These are phyloP conservation scores for Rhizopogon roseolus DNA, from an alignment of 768 basidiomycete genomes.

Conservation along the genomic window DNA sequence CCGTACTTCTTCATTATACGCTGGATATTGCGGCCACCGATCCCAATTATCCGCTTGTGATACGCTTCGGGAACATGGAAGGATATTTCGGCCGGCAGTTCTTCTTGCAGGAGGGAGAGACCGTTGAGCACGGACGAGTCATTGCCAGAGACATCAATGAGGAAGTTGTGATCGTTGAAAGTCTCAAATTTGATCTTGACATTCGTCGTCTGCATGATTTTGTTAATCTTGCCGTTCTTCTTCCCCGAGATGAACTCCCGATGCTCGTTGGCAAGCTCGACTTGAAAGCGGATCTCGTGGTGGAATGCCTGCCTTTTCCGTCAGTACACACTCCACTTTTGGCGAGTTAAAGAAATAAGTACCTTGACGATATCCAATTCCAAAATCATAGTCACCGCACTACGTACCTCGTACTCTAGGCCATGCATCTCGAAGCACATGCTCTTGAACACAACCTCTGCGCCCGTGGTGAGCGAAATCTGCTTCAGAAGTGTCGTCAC, in stretches of 20 bases:
- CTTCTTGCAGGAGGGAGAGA: slow-evolving; percentile 87
- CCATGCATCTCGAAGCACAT: slow-evolving; percentile 99
- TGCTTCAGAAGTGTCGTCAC: slow-evolving; percentile 83
- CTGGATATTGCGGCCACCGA: slow-evolving; percentile 96
- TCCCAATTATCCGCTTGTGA: slow-evolving; percentile 98
- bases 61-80: slow-evolving; percentile 98
- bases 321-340: background rate
- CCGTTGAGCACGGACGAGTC: slow-evolving; percentile 85
- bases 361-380: slow-evolving; percentile 93
- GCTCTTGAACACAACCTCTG: slow-evolving; percentile 94
- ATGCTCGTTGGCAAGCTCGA: slow-evolving; percentile 96
- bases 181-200: slow-evolving; percentile 99
- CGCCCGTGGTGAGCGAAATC: slow-evolving; percentile 81
- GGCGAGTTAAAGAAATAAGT: slow-evolving; percentile 7
- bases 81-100: slow-evolving; percentile 96
- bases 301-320: slow-evolving; percentile 67
- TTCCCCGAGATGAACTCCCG: slow-evolving; percentile 98
- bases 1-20: slow-evolving; percentile 99
- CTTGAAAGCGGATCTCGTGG: slow-evolving; percentile 97
- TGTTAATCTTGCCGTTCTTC: slow-evolving; percentile 99
- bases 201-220: slow-evolving; percentile 96
- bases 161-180: slow-evolving; percentile 92
- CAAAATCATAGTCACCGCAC: slow-evolving; percentile 79
- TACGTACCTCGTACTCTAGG: slow-evolving; percentile 84
- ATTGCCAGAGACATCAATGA: slow-evolving; percentile 86